Evolutionary conservation across 345 rosid species (phyloP), one percentile per base, ranked within the genome.

Genomic region (Murraya paniculata): DNA sequence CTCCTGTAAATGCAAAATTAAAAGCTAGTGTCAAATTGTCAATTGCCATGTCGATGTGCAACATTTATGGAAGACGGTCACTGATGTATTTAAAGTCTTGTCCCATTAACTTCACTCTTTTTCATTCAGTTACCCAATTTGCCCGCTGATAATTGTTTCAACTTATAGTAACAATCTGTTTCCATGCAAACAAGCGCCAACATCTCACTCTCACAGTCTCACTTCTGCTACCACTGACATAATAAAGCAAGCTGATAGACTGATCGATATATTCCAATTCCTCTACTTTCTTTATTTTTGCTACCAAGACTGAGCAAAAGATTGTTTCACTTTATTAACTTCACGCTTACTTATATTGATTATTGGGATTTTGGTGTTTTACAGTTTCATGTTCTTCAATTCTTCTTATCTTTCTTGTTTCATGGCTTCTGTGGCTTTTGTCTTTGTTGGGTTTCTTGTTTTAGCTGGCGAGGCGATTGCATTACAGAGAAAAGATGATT

Each of bases 351-450:
- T 38, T 57, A 9, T 58, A 21, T 25, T 1, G 76, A 25, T 5
- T 64, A 45, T 13, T 45, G 50, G 50, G 9, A 18, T 9, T 39
- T 66, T 62, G 9, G 64, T 35, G 22, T 56, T 64, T 58, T 36
- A 57, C 58, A 9, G 14, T 41, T 58, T 48, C 55, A 16, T 16
- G 19, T n/a, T 62, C 38, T 81, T 67, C 64, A 56, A 11, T 6
- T 25, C 28, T 30, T 59, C 5, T 0, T 45, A 13, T 55, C 50
- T 81, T 55, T 72, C 45, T 25, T 38, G 24, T 65, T 60, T 36
- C n/a, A 87, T 87, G 90, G 84, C 79, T 81, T 78, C 79, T 71
- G 9, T 22, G 56, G 58, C 48, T 57, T 45, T 78, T 80, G 77
- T 41, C 64, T 70, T 56, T 73, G 67, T 72, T 68, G 86, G 76